A percentile compares a stretch with the other conserved stretches of the same genome.
These are phyloP conservation scores for Crithidia bombi DNA, from an alignment of 208 protist genomes.

Conservation along the genomic window DNA sequence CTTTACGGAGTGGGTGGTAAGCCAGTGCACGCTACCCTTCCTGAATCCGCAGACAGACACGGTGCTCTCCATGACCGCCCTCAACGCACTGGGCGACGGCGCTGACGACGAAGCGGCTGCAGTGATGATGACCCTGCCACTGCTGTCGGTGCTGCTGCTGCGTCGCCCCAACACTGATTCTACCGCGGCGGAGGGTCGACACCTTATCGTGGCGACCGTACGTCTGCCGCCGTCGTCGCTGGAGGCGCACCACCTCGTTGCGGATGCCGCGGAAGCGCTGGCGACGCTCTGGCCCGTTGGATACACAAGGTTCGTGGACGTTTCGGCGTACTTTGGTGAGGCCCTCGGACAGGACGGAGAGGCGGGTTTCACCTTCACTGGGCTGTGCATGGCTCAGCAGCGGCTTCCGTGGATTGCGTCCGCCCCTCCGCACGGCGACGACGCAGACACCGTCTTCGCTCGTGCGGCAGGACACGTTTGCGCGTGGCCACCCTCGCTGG, in stretches of 20 bases:
- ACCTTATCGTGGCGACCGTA: constrained; percentile 44
- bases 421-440: background rate
- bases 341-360: background rate
- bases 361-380: constrained; percentile 6
- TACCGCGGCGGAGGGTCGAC: background rate
- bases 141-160: constrained; percentile 49
- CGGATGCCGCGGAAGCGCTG: constrained; percentile 20
- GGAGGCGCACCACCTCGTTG: constrained; percentile 28
- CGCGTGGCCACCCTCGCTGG: constrained; percentile 34
- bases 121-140: constrained; percentile 7
- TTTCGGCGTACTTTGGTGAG: constrained; percentile 29
- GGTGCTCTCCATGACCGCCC: constrained; percentile 41
- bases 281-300: constrained; percentile 49
- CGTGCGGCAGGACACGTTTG: background rate
- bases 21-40: constrained; percentile 57
- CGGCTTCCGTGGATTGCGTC: constrained; percentile 25
- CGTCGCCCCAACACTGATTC: background rate
- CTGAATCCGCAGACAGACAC: constrained; percentile 42
- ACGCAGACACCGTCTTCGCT: background rate
- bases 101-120: background rate
- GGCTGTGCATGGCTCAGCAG: constrained; percentile 18
- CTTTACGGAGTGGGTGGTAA: constrained; percentile 74
- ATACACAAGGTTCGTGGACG: constrained; percentile 57
- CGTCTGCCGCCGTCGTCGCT: constrained; percentile 48
- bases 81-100: constrained; percentile 17